A percentile compares a stretch with the other conserved stretches of the same genome.
These are phyloP conservation scores for Nannochloris sp. DNA, from an alignment of 139 green algal species.

Conservation along the genomic window DNA sequence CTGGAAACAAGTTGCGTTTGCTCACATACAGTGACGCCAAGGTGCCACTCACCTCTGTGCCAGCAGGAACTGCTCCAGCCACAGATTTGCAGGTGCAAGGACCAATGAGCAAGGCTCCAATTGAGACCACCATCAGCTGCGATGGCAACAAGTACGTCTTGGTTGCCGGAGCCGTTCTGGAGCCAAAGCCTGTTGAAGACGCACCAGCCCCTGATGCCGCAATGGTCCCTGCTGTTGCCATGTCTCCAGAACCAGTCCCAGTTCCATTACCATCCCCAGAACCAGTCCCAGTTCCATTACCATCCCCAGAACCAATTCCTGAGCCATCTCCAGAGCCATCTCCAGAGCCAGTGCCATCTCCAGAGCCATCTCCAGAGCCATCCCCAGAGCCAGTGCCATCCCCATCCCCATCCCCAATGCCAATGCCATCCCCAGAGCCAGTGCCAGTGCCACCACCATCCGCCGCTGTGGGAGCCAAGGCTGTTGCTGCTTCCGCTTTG, in stretches of 20 bases:
- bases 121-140: background rate
- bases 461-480: background rate
- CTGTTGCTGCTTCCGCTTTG: background rate
- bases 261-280: background rate
- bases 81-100: background rate
- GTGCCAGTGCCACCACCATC: background rate
- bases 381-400: background rate
- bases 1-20: background rate
- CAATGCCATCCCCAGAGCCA: background rate
- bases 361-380: background rate
- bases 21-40: background rate
- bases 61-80: background rate
- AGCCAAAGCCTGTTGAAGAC: background rate
- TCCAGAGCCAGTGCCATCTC: background rate
- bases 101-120: background rate
- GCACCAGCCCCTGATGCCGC: background rate
- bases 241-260: background rate
- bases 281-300: background rate
- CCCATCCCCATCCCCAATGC: background rate
- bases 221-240: too few relatives aligned
- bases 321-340: background rate
- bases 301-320: background rate
- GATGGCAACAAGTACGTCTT: background rate
- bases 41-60: background rate
- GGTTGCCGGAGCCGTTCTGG: background rate